Evolutionary conservation across 495 filamentous ascomycete genomes (phyloP).

Genomic region (Ramalina peruviana): DNA sequence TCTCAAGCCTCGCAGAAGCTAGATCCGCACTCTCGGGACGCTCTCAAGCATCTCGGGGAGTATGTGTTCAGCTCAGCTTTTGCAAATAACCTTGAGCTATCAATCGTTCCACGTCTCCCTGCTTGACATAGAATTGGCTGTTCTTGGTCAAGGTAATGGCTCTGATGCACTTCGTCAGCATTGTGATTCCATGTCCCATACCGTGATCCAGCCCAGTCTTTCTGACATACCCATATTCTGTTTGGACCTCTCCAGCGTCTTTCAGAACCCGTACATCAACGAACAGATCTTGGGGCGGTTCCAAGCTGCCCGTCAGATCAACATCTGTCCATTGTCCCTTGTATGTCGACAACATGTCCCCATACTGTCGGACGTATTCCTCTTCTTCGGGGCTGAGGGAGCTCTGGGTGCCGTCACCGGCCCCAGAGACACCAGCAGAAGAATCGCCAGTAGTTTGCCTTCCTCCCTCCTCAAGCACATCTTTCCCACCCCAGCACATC

Average conservation of each 20-base stretch:
- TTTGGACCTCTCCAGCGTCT: slow-evolving; percentile 97
- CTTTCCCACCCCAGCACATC: slow-evolving; percentile 80
- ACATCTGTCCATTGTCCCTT: slow-evolving; percentile 99
- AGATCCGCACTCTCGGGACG: no score
- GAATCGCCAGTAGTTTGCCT: slow-evolving; percentile 15
- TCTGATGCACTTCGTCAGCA: slow-evolving; percentile 27
- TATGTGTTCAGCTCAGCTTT: slow-evolving; percentile 56
- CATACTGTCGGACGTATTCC: slow-evolving; percentile 84
- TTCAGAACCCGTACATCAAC: slow-evolving; percentile 95
- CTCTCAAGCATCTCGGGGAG: no score
- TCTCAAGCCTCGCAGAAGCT: no score
- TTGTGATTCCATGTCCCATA: not conserved
- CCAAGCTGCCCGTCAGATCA: slow-evolving; percentile 86
- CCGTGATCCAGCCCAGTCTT: not conserved
- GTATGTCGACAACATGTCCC: slow-evolving; percentile 84
- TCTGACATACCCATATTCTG: slow-evolving; percentile 80
- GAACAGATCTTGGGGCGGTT: slow-evolving; percentile 89
- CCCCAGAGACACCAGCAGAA: slow-evolving; percentile 13
- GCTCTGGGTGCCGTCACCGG: slow-evolving; percentile 41
- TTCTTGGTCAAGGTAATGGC: slow-evolving; percentile 96
- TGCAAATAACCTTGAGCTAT: slow-evolving; percentile 97
- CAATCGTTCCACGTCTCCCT: slow-evolving; percentile 89
- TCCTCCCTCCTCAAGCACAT: slow-evolving; percentile 47
- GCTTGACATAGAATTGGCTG: slow-evolving; percentile 92
- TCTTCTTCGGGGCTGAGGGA: slow-evolving; percentile 94